Percentiles rank a stretch among this genome's conserved stretches.
phyloP scores from a whole-genome alignment of 768 basidiomycete genomes.

The Boletellus ananiceps region DNA sequence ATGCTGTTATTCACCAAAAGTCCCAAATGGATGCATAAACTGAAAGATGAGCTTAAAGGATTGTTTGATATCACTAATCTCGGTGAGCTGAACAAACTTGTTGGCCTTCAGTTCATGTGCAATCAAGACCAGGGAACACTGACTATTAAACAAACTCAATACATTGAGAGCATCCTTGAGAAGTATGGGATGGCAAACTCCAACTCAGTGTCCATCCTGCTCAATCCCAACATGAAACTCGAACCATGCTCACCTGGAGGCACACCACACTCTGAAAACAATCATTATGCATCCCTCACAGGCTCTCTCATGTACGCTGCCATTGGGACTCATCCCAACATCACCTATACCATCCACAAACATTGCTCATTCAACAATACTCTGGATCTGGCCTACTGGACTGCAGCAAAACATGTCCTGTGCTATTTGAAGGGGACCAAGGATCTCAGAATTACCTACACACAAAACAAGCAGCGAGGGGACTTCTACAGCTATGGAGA shows the following conservation, averaged over 20 bases:
- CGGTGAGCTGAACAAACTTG: constrained; percentile 17
- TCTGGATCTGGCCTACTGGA: constrained; percentile 5
- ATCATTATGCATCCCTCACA: background rate
- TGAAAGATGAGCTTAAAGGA: background rate
- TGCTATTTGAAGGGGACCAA: constrained; percentile 14
- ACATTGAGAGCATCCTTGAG: constrained; percentile 3
- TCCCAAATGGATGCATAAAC: background rate
- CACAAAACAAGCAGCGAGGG: background rate
- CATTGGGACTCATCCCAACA: constrained; percentile 8
- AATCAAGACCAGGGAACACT: background rate
- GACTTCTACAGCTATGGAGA: constrained; percentile 23
- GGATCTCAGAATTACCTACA: background rate
- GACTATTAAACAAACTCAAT: constrained; percentile 1
- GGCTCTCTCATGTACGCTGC: constrained; percentile 25
- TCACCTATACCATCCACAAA: background rate
- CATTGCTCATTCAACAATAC: constrained; percentile 11
- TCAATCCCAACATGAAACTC: background rate
- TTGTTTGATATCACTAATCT: constrained; percentile 11
- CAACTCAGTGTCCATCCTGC: constrained; percentile 3
- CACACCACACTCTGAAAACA: accelerated
- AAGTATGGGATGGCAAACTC: background rate
- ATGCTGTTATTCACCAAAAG: constrained; percentile 1
- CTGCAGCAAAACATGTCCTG: constrained; percentile 12
- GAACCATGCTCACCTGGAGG: background rate
- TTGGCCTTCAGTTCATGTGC: constrained; percentile 9